A percentile compares a stretch with the other conserved stretches of the same genome.
phyloP scores from a whole-genome alignment of 2,329 filamentous ascomycete genomes.

The Ambrosiella beaveri region DNA sequence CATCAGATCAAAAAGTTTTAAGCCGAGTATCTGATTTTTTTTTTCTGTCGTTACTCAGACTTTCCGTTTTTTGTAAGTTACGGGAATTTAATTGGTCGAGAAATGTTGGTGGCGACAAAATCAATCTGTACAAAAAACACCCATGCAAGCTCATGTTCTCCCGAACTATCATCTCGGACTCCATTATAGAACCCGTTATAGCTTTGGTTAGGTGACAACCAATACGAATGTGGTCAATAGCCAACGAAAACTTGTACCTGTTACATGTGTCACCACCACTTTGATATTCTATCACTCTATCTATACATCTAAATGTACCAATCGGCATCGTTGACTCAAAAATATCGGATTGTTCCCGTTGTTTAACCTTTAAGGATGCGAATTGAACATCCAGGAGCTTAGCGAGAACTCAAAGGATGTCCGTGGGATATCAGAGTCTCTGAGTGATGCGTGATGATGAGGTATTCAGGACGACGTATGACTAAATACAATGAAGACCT shows the following conservation, averaged over 20 bases:
- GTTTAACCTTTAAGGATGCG: not conserved
- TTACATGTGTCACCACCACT: not conserved
- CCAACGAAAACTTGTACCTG: not conserved
- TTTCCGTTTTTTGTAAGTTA: too few species aligned
- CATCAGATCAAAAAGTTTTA: not conserved
- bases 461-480: not conserved
- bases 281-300: not conserved
- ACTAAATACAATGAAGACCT: not conserved
- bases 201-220: not conserved
- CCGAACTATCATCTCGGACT: too few species aligned
- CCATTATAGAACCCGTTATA: not conserved
- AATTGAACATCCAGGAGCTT: not conserved
- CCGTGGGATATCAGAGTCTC: not conserved
- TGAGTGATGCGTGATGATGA: not conserved
- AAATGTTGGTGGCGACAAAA: too few species aligned
- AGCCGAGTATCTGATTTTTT: not conserved
- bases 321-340: not conserved
- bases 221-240: not conserved
- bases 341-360: not conserved
- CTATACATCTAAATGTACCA: not conserved
- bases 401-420: not conserved
- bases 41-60: too few species aligned
- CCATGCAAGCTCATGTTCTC: too few species aligned
- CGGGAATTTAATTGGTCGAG: too few species aligned
- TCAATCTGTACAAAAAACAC: too few species aligned